These are phyloP conservation scores for Rossbeevera mucosa DNA, from an alignment of 768 basidiomycete species.

Conservation along the genomic window DNA sequence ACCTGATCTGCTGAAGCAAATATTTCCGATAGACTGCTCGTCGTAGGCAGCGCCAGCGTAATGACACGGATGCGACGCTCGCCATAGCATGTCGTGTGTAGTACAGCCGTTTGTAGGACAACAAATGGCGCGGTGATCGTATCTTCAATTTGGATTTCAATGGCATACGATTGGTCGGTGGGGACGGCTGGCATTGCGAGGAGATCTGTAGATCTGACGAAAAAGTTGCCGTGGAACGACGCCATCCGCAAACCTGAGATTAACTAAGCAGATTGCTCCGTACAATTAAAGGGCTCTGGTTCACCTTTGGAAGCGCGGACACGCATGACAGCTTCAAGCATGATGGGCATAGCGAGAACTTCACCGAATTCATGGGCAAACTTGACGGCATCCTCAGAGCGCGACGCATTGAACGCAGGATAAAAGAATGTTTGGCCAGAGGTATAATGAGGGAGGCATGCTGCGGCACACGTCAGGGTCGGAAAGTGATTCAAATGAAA, in stretches of 20 bases:
- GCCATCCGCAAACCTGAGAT: constrained; percentile 82
- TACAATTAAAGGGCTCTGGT: constrained; percentile 2
- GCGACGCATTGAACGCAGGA: constrained; percentile 93
- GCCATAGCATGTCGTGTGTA: constrained; percentile 92
- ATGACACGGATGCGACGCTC: constrained; percentile 90
- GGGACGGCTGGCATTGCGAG: constrained; percentile 97
- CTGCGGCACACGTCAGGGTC: constrained; percentile 35
- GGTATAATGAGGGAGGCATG: constrained; percentile 93
- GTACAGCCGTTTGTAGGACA: constrained; percentile 89
- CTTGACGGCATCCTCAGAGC: constrained; percentile 94
- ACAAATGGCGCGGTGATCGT: constrained; percentile 86
- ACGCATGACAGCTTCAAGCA: constrained; percentile 96
- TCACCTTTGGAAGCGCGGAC: constrained; percentile 93
- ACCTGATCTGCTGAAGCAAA: constrained; percentile 90
- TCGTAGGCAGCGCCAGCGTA: constrained; percentile 83
- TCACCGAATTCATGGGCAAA: constrained; percentile 97
- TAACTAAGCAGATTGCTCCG: background rate
- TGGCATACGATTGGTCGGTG: constrained; percentile 91
- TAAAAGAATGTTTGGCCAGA: constrained; percentile 98
- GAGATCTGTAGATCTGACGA: constrained; percentile 94
- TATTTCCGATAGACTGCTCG: constrained; percentile 80
- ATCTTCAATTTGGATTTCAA: constrained; percentile 95
- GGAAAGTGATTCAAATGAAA: background rate
- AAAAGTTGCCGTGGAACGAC: constrained; percentile 98
- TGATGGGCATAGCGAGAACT: constrained; percentile 89